Evolutionary conservation across 1,284 basidiomycete genomes (phyloP).

Genomic region (Xerocomus nothofagi): DNA sequence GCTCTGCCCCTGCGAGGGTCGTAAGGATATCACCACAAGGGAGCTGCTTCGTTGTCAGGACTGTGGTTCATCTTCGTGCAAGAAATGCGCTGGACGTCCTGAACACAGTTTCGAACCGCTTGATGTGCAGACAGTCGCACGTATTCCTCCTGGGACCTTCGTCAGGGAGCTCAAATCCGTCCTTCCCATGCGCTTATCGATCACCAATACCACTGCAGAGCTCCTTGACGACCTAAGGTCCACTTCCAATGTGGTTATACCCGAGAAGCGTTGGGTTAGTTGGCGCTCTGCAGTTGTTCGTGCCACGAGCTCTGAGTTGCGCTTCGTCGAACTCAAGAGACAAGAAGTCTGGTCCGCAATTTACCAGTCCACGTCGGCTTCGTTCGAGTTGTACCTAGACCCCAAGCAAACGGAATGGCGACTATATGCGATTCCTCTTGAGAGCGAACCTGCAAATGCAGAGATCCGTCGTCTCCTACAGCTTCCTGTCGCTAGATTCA

Average conservation of each 20-base stretch:
- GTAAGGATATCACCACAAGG: slow-evolving; percentile 73
- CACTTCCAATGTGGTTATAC: slow-evolving; percentile 43
- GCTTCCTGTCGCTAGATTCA: slow-evolving; percentile 78
- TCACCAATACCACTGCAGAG: slow-evolving; percentile 54
- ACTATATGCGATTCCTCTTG: slow-evolving; percentile 71
- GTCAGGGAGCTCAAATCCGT: slow-evolving; percentile 74
- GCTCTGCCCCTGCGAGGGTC: slow-evolving; percentile 88
- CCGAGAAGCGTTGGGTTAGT: slow-evolving; percentile 55
- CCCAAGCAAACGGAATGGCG: slow-evolving; percentile 85
- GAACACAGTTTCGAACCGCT: slow-evolving; percentile 74
- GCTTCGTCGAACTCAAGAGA: slow-evolving; percentile 84
- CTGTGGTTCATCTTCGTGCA: slow-evolving; percentile 81
- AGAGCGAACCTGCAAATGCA: slow-evolving; percentile 74
- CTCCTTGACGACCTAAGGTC: slow-evolving; percentile 57
- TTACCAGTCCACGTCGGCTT: slow-evolving; percentile 73
- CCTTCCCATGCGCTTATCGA: slow-evolving; percentile 83
- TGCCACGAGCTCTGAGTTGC: slow-evolving; percentile 65
- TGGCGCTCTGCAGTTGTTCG: slow-evolving; percentile 74
- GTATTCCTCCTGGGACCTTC: slow-evolving; percentile 72
- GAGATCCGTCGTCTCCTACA: slow-evolving; percentile 75
- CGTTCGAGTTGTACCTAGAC: slow-evolving; percentile 77
- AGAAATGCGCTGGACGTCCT: slow-evolving; percentile 86
- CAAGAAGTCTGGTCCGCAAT: slow-evolving; percentile 86
- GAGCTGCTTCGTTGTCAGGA: slow-evolving; percentile 71
- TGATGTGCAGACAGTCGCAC: slow-evolving; percentile 48